A percentile compares a stretch with the other conserved stretches of the same genome.
phyloP scores from a whole-genome alignment of 495 filamentous ascomycete genomes.

The Aspergillus bertholletiae region DNA sequence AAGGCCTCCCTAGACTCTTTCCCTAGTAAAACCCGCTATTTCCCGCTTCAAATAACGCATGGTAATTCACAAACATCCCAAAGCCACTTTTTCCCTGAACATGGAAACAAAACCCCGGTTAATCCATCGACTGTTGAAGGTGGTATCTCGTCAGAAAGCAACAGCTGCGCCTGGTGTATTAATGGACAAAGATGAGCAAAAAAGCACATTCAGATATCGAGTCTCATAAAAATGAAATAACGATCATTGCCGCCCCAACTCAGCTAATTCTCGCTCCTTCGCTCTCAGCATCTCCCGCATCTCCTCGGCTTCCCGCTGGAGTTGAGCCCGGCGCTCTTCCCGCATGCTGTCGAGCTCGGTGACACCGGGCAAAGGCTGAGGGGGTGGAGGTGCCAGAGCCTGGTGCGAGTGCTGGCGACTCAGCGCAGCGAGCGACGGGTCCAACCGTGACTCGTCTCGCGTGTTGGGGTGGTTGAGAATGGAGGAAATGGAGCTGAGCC shows the following conservation, averaged over 20 bases:
- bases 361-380: slow-evolving; percentile 34
- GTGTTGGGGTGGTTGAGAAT: slow-evolving; percentile 60
- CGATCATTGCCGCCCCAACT: slow-evolving; percentile 43
- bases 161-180: slow-evolving; percentile 18
- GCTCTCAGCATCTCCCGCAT: slow-evolving; percentile 72
- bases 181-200: slow-evolving; percentile 7
- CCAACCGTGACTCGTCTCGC: slow-evolving; percentile 45
- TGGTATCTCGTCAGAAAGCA: slow-evolving; percentile 21
- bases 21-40: slow-evolving; percentile 14
- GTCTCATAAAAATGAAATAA: background rate
- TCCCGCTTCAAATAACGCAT: slow-evolving; percentile 16
- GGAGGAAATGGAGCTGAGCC: slow-evolving; percentile 75
- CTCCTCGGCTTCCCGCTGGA: slow-evolving; percentile 70
- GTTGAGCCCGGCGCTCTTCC: slow-evolving; percentile 58
- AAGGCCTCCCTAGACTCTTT: slow-evolving; percentile 5
- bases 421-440: slow-evolving; percentile 41
- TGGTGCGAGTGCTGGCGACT: slow-evolving; percentile 27
- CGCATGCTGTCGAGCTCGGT: slow-evolving; percentile 52
- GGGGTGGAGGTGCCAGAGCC: slow-evolving; percentile 20
- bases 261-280: slow-evolving; percentile 77
- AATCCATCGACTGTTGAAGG: slow-evolving; percentile 12
- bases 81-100: slow-evolving; percentile 7
- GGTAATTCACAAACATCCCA: slow-evolving; percentile 12
- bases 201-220: background rate
- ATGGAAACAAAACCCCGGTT: slow-evolving; percentile 11